A percentile compares a stretch with the other conserved stretches of the same genome.
Evolutionary conservation across 306 rosid species (phyloP).

Genomic region (Acacia crassicarpa): DNA sequence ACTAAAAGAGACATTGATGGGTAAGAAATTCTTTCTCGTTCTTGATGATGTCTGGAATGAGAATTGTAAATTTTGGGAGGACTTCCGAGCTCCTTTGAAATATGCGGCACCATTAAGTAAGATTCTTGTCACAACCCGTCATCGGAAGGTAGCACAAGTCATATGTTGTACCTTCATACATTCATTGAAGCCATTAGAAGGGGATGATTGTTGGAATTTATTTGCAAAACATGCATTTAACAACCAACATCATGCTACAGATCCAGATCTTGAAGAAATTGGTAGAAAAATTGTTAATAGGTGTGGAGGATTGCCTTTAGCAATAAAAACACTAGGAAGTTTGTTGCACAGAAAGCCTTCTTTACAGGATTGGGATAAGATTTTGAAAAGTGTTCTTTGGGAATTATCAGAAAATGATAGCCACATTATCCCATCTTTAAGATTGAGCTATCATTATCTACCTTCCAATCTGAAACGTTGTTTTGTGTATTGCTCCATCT

Average conservation of each 20-base stretch:
- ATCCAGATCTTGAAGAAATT: neutral
- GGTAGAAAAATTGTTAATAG: neutral
- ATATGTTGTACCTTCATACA: neutral
- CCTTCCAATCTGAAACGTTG: neutral
- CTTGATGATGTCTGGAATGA: slow-evolving; percentile 10
- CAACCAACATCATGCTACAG: neutral
- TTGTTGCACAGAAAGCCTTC: neutral
- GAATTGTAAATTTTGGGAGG: neutral
- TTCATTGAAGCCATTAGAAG: neutral
- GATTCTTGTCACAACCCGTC: neutral
- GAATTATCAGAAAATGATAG: neutral
- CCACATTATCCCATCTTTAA: neutral
- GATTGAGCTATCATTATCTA: neutral
- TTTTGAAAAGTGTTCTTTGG: slow-evolving; percentile 1
- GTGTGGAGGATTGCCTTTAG: slow-evolving; percentile 8
- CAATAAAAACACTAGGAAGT: neutral
- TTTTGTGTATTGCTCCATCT: neutral
- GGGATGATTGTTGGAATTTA: neutral
- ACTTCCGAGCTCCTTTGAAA: neutral
- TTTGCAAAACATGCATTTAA: neutral
- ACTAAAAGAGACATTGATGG: neutral
- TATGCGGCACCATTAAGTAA: neutral
- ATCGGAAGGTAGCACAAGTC: neutral
- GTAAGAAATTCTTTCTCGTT: neutral
- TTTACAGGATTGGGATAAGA: neutral